phyloP scores from a whole-genome alignment of 257 asterid species.

The Plantago major region DNA sequence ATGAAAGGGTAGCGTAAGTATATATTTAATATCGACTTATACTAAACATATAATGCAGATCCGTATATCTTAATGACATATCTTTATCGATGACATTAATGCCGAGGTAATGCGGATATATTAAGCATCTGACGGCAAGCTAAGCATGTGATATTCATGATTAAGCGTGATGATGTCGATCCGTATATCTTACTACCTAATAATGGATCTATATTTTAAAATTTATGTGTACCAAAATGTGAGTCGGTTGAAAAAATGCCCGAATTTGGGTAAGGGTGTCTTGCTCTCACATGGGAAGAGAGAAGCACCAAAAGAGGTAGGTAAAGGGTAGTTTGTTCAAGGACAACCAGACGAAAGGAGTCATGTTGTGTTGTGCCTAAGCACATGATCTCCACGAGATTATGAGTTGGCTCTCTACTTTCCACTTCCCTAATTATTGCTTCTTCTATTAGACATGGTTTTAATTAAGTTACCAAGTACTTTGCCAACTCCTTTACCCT shows the following conservation, averaged over 20 bases:
- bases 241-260: slow-evolving; percentile 39
- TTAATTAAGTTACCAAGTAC: not conserved
- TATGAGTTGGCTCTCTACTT: slow-evolving; percentile 54
- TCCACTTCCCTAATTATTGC: slow-evolving; percentile 37
- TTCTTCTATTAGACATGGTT: slow-evolving; percentile 16
- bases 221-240: slow-evolving; percentile 26
- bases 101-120: no score
- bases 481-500: slow-evolving; percentile 18
- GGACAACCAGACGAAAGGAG: slow-evolving; percentile 49
- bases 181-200: not conserved
- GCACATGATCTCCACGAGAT: slow-evolving; percentile 62
- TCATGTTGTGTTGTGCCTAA: slow-evolving; percentile 51
- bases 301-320: slow-evolving; percentile 45
- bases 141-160: no score
- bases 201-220: not conserved
- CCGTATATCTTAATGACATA: no score
- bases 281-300: slow-evolving; percentile 45
- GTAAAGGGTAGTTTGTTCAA: slow-evolving; percentile 34
- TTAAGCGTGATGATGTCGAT: not conserved
- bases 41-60: no score
- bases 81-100: no score
- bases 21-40: no score
- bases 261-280: slow-evolving; percentile 21
- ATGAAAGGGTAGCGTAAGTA: no score
- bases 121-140: no score